Conservation (phyloP, 2,329 filamentous ascomycete species). For the Aureobasidium sp. region DNA sequence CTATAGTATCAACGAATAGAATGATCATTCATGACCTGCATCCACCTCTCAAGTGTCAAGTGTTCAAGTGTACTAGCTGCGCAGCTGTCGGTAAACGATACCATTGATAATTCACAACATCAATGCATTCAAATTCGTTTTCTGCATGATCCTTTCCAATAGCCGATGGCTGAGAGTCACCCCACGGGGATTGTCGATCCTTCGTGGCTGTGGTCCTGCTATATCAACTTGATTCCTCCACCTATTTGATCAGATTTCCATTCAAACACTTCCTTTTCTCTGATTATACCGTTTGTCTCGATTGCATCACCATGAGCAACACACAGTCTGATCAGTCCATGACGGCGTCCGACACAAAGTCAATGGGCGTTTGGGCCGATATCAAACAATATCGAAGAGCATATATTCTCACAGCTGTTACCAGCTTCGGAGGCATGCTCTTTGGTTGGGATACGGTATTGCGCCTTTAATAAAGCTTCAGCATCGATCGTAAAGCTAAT, state of each 20-base stretch:
- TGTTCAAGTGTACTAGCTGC: neutral
- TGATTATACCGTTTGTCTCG: neutral
- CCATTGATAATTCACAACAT: no score
- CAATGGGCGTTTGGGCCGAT: slow-evolving; percentile 23
- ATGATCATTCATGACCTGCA: neutral
- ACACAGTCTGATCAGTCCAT: neutral
- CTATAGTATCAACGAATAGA: neutral
- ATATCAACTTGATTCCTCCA: neutral
- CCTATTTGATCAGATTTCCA: neutral
- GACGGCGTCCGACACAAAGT: neutral
- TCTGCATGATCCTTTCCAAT: neutral
- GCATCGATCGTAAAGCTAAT: neutral
- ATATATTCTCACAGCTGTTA: slow-evolving; percentile 34
- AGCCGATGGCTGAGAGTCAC: neutral
- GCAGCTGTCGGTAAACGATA: no score
- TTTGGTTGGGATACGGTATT: slow-evolving; percentile 28
- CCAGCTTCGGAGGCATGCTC: slow-evolving; percentile 34
- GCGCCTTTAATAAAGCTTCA: neutral
- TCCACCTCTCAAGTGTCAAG: neutral
- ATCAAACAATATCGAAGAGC: slow-evolving; percentile 31
- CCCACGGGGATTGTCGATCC: neutral
- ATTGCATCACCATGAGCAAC: neutral
- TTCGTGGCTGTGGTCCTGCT: neutral
- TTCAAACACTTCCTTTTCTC: no score
- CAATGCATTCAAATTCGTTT: neutral